These are phyloP conservation scores for Globisporangium splendens DNA, from an alignment of 352 stramenopile genomes.

Conservation along the genomic window DNA sequence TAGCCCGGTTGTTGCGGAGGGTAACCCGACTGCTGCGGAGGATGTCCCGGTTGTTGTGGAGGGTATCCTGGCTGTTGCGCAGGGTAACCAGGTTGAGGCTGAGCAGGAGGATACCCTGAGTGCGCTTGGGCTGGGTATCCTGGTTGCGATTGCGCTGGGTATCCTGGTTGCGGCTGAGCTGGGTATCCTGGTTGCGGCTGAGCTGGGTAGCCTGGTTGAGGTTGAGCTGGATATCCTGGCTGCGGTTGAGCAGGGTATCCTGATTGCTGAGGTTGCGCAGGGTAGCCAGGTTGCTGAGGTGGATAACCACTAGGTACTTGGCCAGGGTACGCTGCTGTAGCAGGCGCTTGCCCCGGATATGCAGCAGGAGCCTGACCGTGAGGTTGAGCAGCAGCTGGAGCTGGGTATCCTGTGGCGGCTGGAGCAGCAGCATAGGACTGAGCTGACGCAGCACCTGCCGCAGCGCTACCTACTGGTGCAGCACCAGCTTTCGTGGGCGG, in stretches of 20 bases:
- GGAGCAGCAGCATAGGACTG: slow-evolving; percentile 12
- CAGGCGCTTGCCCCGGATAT: slow-evolving; percentile 23
- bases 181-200: slow-evolving; percentile 9
- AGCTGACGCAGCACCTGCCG: slow-evolving; percentile 9
- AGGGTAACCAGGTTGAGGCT: slow-evolving; percentile 23
- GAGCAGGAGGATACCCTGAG: slow-evolving; percentile 15
- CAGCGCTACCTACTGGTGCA: neutral
- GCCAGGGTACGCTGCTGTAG: slow-evolving; percentile 12
- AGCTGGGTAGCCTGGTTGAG: slow-evolving; percentile 19
- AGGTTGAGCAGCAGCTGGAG: slow-evolving; percentile 1
- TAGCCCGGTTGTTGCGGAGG: slow-evolving; percentile 20
- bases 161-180: slow-evolving; percentile 10
- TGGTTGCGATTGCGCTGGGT: slow-evolving; percentile 17
- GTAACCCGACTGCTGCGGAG: slow-evolving; percentile 15
- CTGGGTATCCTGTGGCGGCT: slow-evolving; percentile 15
- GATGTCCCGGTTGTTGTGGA: slow-evolving; percentile 9
- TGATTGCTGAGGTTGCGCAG: slow-evolving; percentile 18
- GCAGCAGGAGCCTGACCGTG: slow-evolving; percentile 5
- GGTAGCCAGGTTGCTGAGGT: slow-evolving; percentile 22
- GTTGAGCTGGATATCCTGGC: slow-evolving; percentile 17
- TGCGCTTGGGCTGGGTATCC: slow-evolving; percentile 21
- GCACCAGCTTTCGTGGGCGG: slow-evolving; percentile 8
- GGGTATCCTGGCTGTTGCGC: slow-evolving; percentile 22
- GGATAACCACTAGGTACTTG: slow-evolving; percentile 16
- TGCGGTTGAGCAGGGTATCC: slow-evolving; percentile 26